Conservation (phyloP, 2,329 filamentous ascomycete genomes). For the Aurifilum marmelostoma region DNA sequence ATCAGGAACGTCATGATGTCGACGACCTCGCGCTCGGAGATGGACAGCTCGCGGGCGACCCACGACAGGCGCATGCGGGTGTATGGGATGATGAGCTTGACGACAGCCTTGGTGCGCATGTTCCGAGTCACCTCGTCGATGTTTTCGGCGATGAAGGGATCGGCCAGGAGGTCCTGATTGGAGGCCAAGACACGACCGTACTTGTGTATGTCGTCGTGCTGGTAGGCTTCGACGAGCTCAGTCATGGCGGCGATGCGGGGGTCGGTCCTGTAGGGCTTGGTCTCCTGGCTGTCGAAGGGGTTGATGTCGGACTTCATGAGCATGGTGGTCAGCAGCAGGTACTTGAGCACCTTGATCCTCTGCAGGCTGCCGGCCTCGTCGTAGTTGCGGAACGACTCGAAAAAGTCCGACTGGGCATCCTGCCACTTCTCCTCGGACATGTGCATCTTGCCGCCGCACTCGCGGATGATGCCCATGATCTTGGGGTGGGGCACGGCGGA, state of each 20-base stretch:
- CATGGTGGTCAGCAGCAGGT: conserved; percentile 95
- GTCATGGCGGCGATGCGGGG: conserved; percentile 97
- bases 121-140: conserved; percentile 98
- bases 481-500: conserved; percentile 98
- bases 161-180: conserved; percentile 86
- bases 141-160: conserved; percentile 97
- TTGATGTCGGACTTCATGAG: conserved; percentile 98
- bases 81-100: conserved; percentile 93
- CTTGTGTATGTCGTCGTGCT: conserved; percentile 88
- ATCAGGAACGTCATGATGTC: conserved; percentile 97
- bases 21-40: conserved; percentile 83
- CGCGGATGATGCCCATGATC: conserved; percentile 98
- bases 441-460: conserved; percentile 99
- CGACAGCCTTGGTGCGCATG: conserved; percentile 93
- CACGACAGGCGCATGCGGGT: conserved; percentile 87
- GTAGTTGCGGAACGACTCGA: conserved; percentile 98
- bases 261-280: conserved; percentile 96
- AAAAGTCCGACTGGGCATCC: conserved; percentile 95
- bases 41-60: conserved; percentile 86
- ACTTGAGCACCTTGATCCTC: conserved; percentile 96
- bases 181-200: conserved; percentile 87
- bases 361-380: conserved; percentile 96
- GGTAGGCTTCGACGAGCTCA: conserved; percentile 93
- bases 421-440: conserved; percentile 99
- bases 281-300: conserved; percentile 97